A percentile compares a stretch with the other conserved stretches of the same genome.
Evolutionary conservation across 2,329 filamentous ascomycete genomes (phyloP).

Genomic region (Cephalotrichum gorgonifer): DNA sequence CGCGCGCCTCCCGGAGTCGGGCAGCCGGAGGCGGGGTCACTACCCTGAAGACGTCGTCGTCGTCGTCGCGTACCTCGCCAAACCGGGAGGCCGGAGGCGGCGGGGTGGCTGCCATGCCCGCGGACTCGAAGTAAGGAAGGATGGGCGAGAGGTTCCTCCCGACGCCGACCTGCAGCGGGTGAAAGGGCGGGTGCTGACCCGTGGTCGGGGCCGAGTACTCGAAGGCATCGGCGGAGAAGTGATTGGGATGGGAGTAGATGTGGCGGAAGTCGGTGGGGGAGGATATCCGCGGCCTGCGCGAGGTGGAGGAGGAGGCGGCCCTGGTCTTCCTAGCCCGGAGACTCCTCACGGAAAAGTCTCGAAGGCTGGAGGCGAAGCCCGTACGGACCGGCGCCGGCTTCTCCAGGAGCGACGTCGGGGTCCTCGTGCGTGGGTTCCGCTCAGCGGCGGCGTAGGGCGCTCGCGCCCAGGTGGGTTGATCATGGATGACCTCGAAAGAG

Average conservation of each 20-base stretch:
- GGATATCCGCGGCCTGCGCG: constrained; percentile 41
- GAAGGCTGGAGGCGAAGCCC: constrained; percentile 1
- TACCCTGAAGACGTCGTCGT: constrained; percentile 14
- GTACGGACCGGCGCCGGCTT: background rate
- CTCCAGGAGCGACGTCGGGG: background rate
- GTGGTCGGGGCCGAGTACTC: constrained; percentile 16
- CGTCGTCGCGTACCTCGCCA: background rate
- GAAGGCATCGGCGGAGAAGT: constrained; percentile 16
- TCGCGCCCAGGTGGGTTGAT: background rate
- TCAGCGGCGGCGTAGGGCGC: background rate
- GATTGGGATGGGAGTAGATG: constrained; percentile 36
- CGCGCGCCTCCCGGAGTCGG: constrained; percentile 20
- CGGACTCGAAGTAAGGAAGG: constrained; percentile 35
- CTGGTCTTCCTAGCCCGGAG: background rate
- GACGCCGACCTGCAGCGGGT: constrained; percentile 47
- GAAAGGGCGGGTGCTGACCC: constrained; percentile 27
- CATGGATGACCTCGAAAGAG: background rate
- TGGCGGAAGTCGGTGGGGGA: constrained; percentile 51
- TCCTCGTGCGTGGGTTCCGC: background rate
- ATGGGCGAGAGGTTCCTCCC: constrained; percentile 41
- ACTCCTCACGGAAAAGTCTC: background rate
- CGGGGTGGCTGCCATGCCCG: background rate
- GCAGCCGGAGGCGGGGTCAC: constrained; percentile 28
- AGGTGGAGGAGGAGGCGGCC: background rate
- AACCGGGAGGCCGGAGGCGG: background rate